Percentiles rank a stretch among this genome's conserved stretches.
phyloP scores from a whole-genome alignment of 192 early-diverging fungal species.

The Coemansia sp. region DNA sequence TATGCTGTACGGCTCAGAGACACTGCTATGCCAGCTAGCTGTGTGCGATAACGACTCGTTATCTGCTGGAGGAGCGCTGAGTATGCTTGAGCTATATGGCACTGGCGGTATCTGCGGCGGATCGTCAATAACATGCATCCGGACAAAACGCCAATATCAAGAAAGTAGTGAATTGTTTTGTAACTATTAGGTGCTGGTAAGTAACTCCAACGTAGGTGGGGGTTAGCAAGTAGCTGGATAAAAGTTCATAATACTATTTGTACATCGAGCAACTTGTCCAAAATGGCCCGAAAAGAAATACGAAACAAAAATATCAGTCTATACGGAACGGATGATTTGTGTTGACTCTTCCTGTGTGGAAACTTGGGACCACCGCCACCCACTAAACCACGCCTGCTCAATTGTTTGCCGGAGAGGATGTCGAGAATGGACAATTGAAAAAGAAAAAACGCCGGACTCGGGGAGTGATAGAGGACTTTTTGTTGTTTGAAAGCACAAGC shows the following conservation, averaged over 20 bases:
- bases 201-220: not conserved
- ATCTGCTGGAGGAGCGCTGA: not conserved
- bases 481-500: not conserved
- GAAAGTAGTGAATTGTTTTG: not conserved
- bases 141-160: not conserved
- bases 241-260: not conserved
- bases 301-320: not conserved
- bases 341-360: not conserved
- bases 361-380: not conserved
- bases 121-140: not conserved
- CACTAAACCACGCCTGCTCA: not conserved
- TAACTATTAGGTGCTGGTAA: not conserved
- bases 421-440: not conserved
- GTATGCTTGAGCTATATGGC: not conserved
- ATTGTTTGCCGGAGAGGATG: not conserved
- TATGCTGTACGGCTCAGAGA: not conserved
- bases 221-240: not conserved
- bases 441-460: not conserved
- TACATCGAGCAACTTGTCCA: not conserved
- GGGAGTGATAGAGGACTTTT: not conserved
- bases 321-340: not conserved
- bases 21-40: conserved; percentile 8
- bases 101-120: not conserved
- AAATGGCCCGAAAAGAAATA: not conserved
- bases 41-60: not conserved